Base-by-base conservation (phyloP, 2,329 filamentous ascomycete genomes). In the Xylariaceae sp. region DNA sequence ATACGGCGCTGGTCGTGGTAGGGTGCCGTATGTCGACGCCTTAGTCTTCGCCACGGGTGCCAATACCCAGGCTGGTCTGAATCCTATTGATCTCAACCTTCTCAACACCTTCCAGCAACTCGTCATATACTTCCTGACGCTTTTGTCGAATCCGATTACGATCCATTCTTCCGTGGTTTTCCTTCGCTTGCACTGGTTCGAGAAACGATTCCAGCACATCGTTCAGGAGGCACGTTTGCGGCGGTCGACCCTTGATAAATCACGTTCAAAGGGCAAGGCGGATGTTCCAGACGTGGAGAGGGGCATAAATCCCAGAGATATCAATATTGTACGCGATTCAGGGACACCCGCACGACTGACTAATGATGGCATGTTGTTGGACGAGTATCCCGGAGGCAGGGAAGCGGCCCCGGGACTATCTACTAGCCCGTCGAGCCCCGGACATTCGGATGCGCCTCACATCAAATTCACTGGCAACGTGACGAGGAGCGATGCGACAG, bases 181-280 rank as follows among this genome's bases (percentile, higher is more conserved):
- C 67, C 81, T 97, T 11, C 88, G 94, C 30, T 79, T 99, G 1
- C 97, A 96, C 75, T 99, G 93, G 93, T 99, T 99, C 72, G 92
- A 99, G 75, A 96, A 95, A 74, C 85, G 92, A 6, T 97, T 99
- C 71, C 89, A 96, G 71, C 82, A 89, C 68, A 83, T 96, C 64
- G 92, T 89, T 11, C 81, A 81, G 39, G 89, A 96, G 67, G 86
- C 89, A 1, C 84, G 85, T 57, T 79, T 77, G 49, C 78, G 87
- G 56, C 84, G 92, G 56, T 80, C 82, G 56, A 88, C 82, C 42
- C 74, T 87, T n/a, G 77, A 80, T 74, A 77, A 86, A 78, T 76
- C 89, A 70, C 75, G 84, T 76, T 75, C 87, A 71, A 75, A 79
- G 60, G 70, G 76, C 2, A 73, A 71, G 42, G 65, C 71, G 7